phyloP scores from a whole-genome alignment of 2,329 filamentous ascomycete genomes.

The Nemania diffusa region DNA sequence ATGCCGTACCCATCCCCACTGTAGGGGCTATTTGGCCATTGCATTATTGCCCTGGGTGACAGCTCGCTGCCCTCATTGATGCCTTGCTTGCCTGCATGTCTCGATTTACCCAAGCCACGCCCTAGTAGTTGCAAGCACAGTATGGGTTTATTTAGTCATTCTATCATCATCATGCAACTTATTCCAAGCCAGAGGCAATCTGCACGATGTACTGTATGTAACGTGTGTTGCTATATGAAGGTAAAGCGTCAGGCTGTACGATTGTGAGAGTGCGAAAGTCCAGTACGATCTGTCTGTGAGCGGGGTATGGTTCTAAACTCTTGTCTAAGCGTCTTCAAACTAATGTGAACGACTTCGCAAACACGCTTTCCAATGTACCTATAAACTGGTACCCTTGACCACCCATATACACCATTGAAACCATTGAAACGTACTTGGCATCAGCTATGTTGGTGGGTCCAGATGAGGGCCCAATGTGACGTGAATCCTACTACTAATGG shows the following conservation, averaged over 20 bases:
- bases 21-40: no score
- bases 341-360: conserved; percentile 3
- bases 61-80: no score
- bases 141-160: background rate
- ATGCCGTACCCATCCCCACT: background rate
- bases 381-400: background rate
- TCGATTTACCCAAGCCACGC: background rate
- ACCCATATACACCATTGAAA: conserved; percentile 8
- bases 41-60: no score
- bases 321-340: conserved; percentile 12
- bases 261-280: background rate
- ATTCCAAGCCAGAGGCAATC: background rate
- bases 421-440: conserved; percentile 18
- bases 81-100: background rate
- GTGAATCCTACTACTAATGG: background rate
- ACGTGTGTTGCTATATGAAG: conserved; percentile 2
- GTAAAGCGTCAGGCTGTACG: background rate
- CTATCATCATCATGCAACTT: background rate
- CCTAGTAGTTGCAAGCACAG: background rate
- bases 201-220: conserved; percentile 12
- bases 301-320: conserved; percentile 16
- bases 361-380: conserved; percentile 6
- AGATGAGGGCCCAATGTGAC: background rate
- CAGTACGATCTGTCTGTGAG: conserved; percentile 5
- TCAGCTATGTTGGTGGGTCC: conserved; percentile 4